Conservation (phyloP, 805 yeast species). For the Teunomyces funiuensis region DNA sequence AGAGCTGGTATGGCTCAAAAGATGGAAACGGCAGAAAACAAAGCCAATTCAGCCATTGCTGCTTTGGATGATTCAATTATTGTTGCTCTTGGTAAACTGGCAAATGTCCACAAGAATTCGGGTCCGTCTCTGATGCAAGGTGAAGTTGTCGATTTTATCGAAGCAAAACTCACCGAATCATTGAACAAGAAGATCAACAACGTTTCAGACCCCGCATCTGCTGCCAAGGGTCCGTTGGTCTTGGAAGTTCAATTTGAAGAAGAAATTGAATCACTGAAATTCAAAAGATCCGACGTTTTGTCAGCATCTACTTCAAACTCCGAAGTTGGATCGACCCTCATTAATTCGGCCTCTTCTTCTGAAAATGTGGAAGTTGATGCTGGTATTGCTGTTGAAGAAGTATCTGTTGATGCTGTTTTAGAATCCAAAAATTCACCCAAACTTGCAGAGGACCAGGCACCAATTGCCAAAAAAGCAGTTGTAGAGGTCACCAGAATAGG, state of each 20-base stretch:
- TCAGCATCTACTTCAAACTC: no score
- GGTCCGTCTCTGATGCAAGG: no score
- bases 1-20: no score
- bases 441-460: neutral
- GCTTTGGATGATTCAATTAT: no score
- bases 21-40: no score
- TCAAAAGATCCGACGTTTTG: no score
- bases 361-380: neutral
- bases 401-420: neutral
- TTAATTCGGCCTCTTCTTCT: neutral
- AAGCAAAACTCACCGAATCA: neutral
- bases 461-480: neutral
- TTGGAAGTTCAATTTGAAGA: no score
- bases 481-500: no score
- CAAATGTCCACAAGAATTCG: no score
- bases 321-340: neutral
- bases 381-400: neutral
- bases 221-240: neutral
- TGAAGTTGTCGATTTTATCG: neutral
- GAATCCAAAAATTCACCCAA: neutral
- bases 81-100: no score
- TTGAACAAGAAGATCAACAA: neutral
- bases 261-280: no score
- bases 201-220: neutral
- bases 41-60: no score